A percentile compares a stretch with the other conserved stretches of the same genome.
Conservation (phyloP, 2,329 filamentous ascomycete species). For the Hymenoscyphus occultus region DNA sequence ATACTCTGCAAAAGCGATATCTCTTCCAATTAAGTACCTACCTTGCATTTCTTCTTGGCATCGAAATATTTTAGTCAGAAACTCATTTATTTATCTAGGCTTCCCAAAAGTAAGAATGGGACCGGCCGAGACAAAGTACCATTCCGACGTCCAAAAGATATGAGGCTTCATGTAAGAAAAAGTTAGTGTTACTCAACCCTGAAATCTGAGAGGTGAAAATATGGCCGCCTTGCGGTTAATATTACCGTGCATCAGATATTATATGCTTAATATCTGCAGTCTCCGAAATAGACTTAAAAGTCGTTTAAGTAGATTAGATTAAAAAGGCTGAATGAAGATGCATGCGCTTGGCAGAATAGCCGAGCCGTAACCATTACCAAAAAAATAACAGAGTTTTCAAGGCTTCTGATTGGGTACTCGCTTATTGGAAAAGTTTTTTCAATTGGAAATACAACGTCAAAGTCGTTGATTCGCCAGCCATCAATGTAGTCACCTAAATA, state of each 20-base stretch:
- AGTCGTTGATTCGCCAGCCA: background rate
- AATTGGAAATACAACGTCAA: background rate
- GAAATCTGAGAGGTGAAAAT: conserved; percentile 10
- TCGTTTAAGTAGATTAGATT: conserved; percentile 19
- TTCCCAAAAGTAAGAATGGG: conserved; percentile 9
- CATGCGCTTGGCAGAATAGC: conserved; percentile 13
- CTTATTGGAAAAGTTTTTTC: conserved; percentile 2
- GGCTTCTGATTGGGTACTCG: conserved; percentile 8
- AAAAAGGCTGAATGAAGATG: conserved; percentile 23
- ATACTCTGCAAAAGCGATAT: background rate
- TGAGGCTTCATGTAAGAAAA: background rate
- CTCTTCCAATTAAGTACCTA: background rate
- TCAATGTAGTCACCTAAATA: background rate
- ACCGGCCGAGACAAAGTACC: conserved; percentile 5
- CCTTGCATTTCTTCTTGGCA: background rate
- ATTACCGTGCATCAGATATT: conserved; percentile 10
- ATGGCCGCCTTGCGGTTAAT: conserved; percentile 18
- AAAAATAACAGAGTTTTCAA: background rate
- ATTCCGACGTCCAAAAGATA: conserved; percentile 13
- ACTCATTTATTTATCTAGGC: background rate
- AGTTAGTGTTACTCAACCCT: conserved; percentile 1
- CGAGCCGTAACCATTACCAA: conserved; percentile 13
- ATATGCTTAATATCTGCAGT: conserved; percentile 18
- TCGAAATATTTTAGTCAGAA: background rate
- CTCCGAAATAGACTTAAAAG: conserved; percentile 19